Base-by-base conservation (phyloP, 768 basidiomycete genomes). In the Suillus plorans region DNA sequence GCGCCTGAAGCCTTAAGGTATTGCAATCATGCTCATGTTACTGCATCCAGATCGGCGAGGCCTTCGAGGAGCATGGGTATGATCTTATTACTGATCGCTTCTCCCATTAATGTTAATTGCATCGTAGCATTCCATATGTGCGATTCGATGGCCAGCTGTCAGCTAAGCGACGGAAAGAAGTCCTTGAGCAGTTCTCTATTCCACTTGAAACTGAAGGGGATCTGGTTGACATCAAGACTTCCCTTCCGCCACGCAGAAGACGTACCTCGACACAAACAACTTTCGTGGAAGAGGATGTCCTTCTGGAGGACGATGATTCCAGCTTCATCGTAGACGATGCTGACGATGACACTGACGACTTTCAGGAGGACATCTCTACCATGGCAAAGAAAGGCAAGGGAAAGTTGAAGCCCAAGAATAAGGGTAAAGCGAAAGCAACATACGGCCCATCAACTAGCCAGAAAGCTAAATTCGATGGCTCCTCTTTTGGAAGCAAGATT, bases 111-210 rank as follows among this genome's bases (percentile, higher is more conserved):
- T n/a, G 39, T 45, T 70, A 20, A 63, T n/a, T 37, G 41, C 34
- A 36, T 6, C 22, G 8, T 67, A 92, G 90, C 0, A 91, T 96
- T 36, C 72, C 87, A 0, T 94, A 86, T 68, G 86, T 90, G 45
- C 87, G 91, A 2, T 94, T 96, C 69, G 94, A 95, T 65, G 94
- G 94, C 1, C 83, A 88, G 69, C 89, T 95, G 86, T 90, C 91
- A n/a, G 90, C 89, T 2, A 88, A 85, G 69, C 82, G 85, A 69
- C 85, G 94, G 18, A 88, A 91, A 76, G 90, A 93, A 68, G 86
- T 90, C 9, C 85, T 96, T 62, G 84, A 87, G 49, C 79, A 79
- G 16, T 96, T 96, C 71, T 88, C 85, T 47, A 78, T 88, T n/a
- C 90, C 91, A 0, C 71, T 91, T n/a, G 76, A 82, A 44, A 76